Evolutionary conservation across 1,139 yeast genomes (phyloP).

Genomic region (Geotrichum carabidarum): DNA sequence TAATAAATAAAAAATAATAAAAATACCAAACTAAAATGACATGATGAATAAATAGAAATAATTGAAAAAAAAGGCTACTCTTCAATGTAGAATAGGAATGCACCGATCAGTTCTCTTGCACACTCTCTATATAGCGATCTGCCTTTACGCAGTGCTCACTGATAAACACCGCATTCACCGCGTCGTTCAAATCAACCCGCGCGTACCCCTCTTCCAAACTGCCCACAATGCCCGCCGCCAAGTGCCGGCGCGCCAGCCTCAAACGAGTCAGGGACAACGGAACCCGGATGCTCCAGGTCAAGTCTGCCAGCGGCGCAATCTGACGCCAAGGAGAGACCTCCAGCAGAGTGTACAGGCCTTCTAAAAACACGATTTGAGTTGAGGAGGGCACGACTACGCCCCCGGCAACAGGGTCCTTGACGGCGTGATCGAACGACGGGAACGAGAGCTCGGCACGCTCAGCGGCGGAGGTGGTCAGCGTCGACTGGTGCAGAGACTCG

Average conservation of each 20-base stretch:
- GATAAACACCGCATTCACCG: constrained; percentile 59
- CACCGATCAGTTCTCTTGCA: constrained; percentile 16
- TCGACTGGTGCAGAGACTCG: constrained; percentile 23
- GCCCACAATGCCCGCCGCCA: constrained; percentile 59
- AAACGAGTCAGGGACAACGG: constrained; percentile 45
- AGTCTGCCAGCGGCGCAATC: constrained; percentile 34
- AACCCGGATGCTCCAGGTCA: constrained; percentile 42
- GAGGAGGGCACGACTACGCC: constrained; percentile 44
- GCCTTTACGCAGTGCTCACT: constrained; percentile 41
- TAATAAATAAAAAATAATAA: background rate
- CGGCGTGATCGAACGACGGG: constrained; percentile 74
- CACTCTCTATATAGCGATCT: constrained; percentile 27
- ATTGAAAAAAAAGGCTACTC: background rate
- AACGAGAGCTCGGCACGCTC: background rate
- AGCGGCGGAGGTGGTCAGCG: background rate
- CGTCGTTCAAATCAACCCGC: constrained; percentile 65
- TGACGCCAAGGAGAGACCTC: constrained; percentile 38
- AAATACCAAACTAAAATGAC: background rate
- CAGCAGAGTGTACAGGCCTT: constrained; percentile 44
- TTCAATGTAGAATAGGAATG: background rate
- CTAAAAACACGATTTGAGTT: constrained; percentile 51
- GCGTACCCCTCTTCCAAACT: constrained; percentile 54
- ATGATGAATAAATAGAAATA: background rate
- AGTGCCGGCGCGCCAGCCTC: constrained; percentile 67
- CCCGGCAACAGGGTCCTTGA: constrained; percentile 55